Conservation (phyloP, 495 filamentous ascomycete species). For the Neurospora sublineolata region DNA sequence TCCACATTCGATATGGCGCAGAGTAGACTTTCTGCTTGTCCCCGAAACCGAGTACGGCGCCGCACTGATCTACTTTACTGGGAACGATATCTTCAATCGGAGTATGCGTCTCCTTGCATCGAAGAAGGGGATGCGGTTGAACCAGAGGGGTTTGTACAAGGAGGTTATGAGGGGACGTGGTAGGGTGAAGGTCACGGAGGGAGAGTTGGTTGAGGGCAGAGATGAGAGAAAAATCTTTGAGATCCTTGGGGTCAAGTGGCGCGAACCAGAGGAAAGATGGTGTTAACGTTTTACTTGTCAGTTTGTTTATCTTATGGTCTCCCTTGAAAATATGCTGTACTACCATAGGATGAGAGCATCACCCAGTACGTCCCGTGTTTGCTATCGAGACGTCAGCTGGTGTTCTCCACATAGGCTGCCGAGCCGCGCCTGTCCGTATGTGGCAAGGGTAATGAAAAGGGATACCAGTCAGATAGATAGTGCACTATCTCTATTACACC, state of each 20-base stretch:
- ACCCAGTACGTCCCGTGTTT: not conserved
- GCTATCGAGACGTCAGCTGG: not conserved
- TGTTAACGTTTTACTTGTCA: constrained; percentile 27
- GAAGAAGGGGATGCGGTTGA: constrained; percentile 76
- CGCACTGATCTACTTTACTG: constrained; percentile 89
- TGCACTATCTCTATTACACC: not conserved
- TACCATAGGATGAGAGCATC: not conserved
- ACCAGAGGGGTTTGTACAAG: constrained; percentile 71
- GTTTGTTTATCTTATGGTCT: not conserved
- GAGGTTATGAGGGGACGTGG: constrained; percentile 55
- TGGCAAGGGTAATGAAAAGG: not conserved
- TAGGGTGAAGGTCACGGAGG: constrained; percentile 55
- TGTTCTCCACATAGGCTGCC: not conserved
- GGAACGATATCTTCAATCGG: constrained; percentile 93
- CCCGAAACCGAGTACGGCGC: constrained; percentile 74
- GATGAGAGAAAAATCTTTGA: constrained; percentile 81
- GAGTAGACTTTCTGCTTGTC: constrained; percentile 82
- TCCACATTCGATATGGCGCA: constrained; percentile 48
- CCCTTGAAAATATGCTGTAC: not conserved
- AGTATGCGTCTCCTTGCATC: constrained; percentile 73
- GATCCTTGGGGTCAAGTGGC: constrained; percentile 77
- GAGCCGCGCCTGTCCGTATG: not conserved
- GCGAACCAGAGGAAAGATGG: constrained; percentile 68
- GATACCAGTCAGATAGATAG: not conserved
- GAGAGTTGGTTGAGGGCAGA: constrained; percentile 59